phyloP scores from a whole-genome alignment of 192 early-diverging fungal species.

The Globomyces pollinis-pini region DNA sequence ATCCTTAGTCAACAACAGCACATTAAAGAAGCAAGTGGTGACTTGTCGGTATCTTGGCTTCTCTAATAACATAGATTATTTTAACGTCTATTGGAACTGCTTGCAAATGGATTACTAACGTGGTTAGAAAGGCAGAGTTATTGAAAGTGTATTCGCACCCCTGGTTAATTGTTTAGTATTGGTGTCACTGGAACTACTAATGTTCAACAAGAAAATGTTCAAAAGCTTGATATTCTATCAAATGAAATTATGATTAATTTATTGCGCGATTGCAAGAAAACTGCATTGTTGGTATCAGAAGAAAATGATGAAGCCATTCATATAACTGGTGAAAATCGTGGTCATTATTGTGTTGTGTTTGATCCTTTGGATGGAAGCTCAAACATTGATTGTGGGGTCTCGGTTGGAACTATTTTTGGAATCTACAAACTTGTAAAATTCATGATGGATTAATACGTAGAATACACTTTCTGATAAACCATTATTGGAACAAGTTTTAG shows the following conservation, averaged over 20 bases:
- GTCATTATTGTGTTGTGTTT: constrained; percentile 93
- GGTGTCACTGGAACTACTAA: constrained; percentile 83
- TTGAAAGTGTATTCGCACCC: constrained; percentile 73
- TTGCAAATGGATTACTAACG: constrained; percentile 96
- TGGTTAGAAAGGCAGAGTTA: constrained; percentile 91
- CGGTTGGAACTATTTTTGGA: constrained; percentile 98
- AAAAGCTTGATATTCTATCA: constrained; percentile 94
- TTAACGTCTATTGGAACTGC: constrained; percentile 85
- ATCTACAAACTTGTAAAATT: constrained; percentile 74
- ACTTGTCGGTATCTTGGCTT: constrained; percentile 86
- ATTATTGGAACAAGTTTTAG: constrained; percentile 64
- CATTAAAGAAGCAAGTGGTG: constrained; percentile 81
- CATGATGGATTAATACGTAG: neutral
- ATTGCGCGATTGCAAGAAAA: constrained; percentile 78
- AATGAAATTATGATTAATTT: constrained; percentile 99
- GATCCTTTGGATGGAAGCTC: constrained; percentile 95
- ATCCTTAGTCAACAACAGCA: constrained; percentile 86
- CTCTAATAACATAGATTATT: too few relatives aligned
- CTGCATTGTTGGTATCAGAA: constrained; percentile 91
- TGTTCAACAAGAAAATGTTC: constrained; percentile 88
- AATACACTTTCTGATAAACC: neutral
- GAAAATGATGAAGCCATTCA: constrained; percentile 92
- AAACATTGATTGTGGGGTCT: constrained; percentile 98
- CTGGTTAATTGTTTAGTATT: constrained; percentile 56
- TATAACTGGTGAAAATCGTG: constrained; percentile 66